These are phyloP conservation scores for Pichia sp. DNA, from an alignment of 1,139 yeast genomes.

Conservation along the genomic window DNA sequence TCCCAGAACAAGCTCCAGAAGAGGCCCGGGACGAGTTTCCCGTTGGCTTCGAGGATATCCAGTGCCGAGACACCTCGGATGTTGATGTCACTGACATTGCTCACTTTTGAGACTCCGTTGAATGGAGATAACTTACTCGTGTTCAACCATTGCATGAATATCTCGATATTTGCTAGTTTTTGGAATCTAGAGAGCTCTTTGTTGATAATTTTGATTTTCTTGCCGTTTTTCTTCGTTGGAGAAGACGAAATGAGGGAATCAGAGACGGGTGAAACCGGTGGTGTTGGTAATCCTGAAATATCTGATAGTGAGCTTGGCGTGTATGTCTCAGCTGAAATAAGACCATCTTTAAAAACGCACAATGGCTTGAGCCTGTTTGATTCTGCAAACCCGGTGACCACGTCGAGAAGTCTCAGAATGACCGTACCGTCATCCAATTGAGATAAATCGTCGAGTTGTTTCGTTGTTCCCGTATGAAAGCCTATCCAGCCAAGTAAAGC, in stretches of 20 bases:
- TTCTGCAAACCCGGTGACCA: background rate
- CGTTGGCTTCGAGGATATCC: constrained; percentile 62
- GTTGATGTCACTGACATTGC: background rate
- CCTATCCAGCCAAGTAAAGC: constrained; percentile 34
- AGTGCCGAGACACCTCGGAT: constrained; percentile 57
- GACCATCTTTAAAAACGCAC: background rate
- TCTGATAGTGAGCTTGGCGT: background rate
- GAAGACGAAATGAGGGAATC: background rate
- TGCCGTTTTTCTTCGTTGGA: background rate
- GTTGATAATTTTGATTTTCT: constrained; percentile 18
- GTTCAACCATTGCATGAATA: constrained; percentile 53
- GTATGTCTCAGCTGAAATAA: background rate
- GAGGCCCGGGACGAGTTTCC: constrained; percentile 61
- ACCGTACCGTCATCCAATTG: constrained; percentile 7
- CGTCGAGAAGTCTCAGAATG: constrained; percentile 1
- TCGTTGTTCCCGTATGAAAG: constrained; percentile 20
- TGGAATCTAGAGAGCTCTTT: constrained; percentile 45
- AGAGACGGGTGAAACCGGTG: background rate
- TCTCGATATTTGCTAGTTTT: constrained; percentile 60
- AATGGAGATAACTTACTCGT: constrained; percentile 47
- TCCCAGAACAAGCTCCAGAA: constrained; percentile 44
- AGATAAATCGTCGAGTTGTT: constrained; percentile 15
- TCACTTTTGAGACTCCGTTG: constrained; percentile 1
- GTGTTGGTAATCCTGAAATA: background rate
- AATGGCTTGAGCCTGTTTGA: background rate